phyloP scores from a whole-genome alignment of 1,284 basidiomycete genomes.

The Fomitopsis palustris region DNA sequence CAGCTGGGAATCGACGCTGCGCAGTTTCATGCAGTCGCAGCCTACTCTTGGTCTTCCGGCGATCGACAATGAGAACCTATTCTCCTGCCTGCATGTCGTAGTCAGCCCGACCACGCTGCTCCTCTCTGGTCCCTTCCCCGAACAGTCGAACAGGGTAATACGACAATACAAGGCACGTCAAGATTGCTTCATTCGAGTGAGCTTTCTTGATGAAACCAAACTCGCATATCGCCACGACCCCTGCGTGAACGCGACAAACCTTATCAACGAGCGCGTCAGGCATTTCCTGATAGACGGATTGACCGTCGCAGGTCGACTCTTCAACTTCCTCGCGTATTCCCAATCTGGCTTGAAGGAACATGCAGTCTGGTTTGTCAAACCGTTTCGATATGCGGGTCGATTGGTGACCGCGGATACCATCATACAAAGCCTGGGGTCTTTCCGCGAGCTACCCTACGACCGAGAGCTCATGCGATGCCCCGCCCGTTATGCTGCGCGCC shows the following conservation, averaged over 20 bases:
- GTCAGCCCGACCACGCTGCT: constrained; percentile 57
- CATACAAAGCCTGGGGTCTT: constrained; percentile 50
- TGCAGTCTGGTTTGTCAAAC: constrained; percentile 56
- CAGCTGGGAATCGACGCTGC: constrained; percentile 12
- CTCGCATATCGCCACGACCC: constrained; percentile 47
- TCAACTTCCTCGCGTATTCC: constrained; percentile 55
- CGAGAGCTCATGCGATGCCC: constrained; percentile 49
- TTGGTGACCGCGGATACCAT: constrained; percentile 42
- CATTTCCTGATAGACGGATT: constrained; percentile 42
- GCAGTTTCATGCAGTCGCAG: constrained; percentile 15
- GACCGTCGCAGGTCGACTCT: constrained; percentile 43
- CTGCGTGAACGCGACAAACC: constrained; percentile 44
- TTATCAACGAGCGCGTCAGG: constrained; percentile 43
- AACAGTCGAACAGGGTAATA: constrained; percentile 65
- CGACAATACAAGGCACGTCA: constrained; percentile 46
- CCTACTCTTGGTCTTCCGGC: constrained; percentile 6
- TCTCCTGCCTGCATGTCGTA: constrained; percentile 50
- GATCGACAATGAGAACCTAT: constrained; percentile 32
- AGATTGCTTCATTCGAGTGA: constrained; percentile 60
- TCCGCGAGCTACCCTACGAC: constrained; percentile 44
- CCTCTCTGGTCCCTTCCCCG: constrained; percentile 59
- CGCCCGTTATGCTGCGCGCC: constrained; percentile 68
- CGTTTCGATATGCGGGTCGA: constrained; percentile 33
- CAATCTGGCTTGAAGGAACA: constrained; percentile 52
- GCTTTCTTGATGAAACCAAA: constrained; percentile 55